Base-by-base conservation (phyloP, 352 stramenopile genomes). In the Phytopythium sindhum region DNA sequence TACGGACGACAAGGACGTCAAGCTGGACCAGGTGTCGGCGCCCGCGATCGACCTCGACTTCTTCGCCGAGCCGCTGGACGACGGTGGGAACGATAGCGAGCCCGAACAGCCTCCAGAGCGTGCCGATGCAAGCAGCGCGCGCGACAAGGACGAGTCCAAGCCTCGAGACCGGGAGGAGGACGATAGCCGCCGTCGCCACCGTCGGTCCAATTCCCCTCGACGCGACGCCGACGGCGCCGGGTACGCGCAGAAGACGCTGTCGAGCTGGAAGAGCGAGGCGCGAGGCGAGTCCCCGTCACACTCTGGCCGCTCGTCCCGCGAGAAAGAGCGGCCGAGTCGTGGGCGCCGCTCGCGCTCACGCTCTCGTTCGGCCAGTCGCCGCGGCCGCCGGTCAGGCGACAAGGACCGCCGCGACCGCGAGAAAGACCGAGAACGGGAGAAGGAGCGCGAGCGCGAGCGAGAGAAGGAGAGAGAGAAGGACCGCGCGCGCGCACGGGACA, bases 31-130 rank as follows among this genome's bases (percentile, higher is more conserved):
- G 47, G 75, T 95, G 23, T 83, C 84, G 28, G 86, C 86, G 24
- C 86, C 86, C 57, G 86, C 86, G 4, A 95, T 95, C 66, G 86
- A 95, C 61, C 74, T 95, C 61, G 86, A 91, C 65, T 95, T 95
- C 63, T 62, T 95, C 57, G 67, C 72, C 29, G 72, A 74, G 57
- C 69, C 69, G 11, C 61, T 73, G 58, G 78, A 92, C 41, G 82
- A 91, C 26, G 72, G 74, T 33, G 65, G 73, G 15, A 61, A 77
- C 33, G 48, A 54, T 0, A 87, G 75, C 63, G 80, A 82, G 14
- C 83, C 70, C 45, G 80, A 72, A 28, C 63, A 65, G 12, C n/a
- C 65, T 23, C 21, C 57, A 11, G n/a, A 65, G 35, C 44, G 62
- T 17, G 65, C 60, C 37, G 57, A 64, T 55, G 39, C 42, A 26